Percentiles rank a stretch among this genome's conserved stretches.
Evolutionary conservation across 2,329 filamentous ascomycete genomes (phyloP).

Genomic region (Didymella arachidicola): DNA sequence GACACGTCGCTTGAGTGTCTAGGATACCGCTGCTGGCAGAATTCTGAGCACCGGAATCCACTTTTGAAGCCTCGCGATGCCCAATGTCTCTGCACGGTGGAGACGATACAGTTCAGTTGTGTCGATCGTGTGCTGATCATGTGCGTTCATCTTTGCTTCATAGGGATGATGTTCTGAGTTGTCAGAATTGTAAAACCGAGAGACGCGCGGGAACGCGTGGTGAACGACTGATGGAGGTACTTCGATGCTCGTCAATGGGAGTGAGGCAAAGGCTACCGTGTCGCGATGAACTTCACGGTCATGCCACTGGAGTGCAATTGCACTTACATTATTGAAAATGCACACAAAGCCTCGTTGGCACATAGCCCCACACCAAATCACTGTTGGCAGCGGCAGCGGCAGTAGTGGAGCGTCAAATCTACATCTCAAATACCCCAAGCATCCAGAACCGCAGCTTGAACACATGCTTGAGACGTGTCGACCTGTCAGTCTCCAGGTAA

Average conservation of each 20-base stretch:
- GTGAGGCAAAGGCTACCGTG: slow-evolving; percentile 6
- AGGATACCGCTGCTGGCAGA: slow-evolving; percentile 28
- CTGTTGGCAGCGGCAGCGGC: slow-evolving; percentile 11
- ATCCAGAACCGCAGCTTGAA: not conserved
- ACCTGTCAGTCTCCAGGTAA: slow-evolving; percentile 13
- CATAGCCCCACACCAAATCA: not conserved
- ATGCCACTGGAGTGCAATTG: slow-evolving; percentile 5
- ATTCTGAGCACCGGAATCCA: slow-evolving; percentile 21
- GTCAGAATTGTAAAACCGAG: slow-evolving; percentile 9
- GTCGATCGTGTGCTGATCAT: slow-evolving; percentile 18
- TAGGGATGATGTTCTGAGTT: slow-evolving; percentile 8
- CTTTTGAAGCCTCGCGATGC: slow-evolving; percentile 30
- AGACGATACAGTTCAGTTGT: not conserved
- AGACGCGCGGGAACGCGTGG: slow-evolving; percentile 10
- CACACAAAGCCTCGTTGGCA: not conserved
- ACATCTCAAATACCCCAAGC: slow-evolving; percentile 8
- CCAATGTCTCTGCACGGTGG: slow-evolving; percentile 9
- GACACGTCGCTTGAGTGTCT: slow-evolving; percentile 24
- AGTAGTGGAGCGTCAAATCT: slow-evolving; percentile 7
- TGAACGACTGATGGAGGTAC: slow-evolving; percentile 10
- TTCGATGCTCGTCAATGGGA: slow-evolving; percentile 12
- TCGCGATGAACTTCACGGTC: not conserved
- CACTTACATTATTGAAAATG: not conserved
- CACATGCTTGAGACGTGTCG: slow-evolving; percentile 6
- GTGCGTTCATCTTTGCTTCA: slow-evolving; percentile 11